Evolutionary conservation across 805 yeast genomes (phyloP).

Genomic region (Barnettozyma salicaria): DNA sequence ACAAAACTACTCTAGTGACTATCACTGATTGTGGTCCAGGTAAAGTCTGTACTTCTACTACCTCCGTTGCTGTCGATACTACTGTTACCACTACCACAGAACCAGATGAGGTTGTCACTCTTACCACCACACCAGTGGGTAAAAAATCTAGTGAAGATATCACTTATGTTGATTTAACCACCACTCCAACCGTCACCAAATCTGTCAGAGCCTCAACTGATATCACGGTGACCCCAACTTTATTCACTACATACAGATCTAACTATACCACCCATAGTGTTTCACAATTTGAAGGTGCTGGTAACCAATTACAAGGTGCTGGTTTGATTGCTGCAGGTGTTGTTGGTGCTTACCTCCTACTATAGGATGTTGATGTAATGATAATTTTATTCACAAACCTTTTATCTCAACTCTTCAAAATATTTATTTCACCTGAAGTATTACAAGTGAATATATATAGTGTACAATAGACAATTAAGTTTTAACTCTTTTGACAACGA

Average conservation of each 20-base stretch:
- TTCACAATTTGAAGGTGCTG: slow-evolving; percentile 22
- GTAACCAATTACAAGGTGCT: slow-evolving; percentile 15
- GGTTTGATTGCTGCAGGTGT: slow-evolving; percentile 25
- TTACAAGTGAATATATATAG: background rate
- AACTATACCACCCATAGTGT: slow-evolving; percentile 14
- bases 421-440: background rate
- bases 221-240: slow-evolving; percentile 33
- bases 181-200: slow-evolving; percentile 32
- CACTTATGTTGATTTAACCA: slow-evolving; percentile 35
- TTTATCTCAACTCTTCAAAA: background rate
- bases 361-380: background rate
- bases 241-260: slow-evolving; percentile 29
- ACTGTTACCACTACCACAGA: slow-evolving; percentile 20
- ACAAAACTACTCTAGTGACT: slow-evolving; percentile 20
- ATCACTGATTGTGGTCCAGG: slow-evolving; percentile 27
- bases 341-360: slow-evolving; percentile 26
- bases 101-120: slow-evolving; percentile 17
- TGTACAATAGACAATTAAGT: slow-evolving; percentile 5
- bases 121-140: slow-evolving; percentile 17
- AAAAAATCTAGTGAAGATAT: slow-evolving; percentile 34
- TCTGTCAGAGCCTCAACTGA: slow-evolving; percentile 42
- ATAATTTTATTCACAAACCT: background rate
- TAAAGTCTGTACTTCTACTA: slow-evolving; percentile 8
- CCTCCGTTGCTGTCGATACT: slow-evolving; percentile 16
- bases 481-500: background rate